Evolutionary conservation across 2,329 filamentous ascomycete species (phyloP), one percentile per base, ranked within the genome.

Genomic region (Colletotrichum melonis): DNA sequence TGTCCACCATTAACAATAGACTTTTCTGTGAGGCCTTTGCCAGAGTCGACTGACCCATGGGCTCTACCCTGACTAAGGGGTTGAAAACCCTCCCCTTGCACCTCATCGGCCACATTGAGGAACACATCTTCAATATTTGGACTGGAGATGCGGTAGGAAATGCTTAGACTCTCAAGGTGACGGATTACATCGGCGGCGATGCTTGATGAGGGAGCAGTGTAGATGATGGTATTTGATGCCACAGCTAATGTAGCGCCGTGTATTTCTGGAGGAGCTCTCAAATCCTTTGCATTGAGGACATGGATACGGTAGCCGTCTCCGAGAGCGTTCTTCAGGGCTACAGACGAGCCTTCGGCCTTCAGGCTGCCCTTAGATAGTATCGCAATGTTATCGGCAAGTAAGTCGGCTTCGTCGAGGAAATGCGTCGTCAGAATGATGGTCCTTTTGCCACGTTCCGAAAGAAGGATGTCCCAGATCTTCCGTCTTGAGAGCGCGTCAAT

Each of bases 91-190:
- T 77, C 60, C 81, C 82, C 75, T 92, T 89, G 4, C 71, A 95
- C 89, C 81, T 98, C 95, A 78, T 96, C 94, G 0, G 95, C 94
- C 49, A 98, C 88, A 76, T 94, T 92, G 30, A 98, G 84, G 81
- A 98, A 98, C 0, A 98, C 95, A 76, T 98, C 95, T 80, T 98
- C 95, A 49, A 98, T 95, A 0, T 94, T 97, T 1, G 95, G 95
- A 0, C 95, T 95, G 19, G 93, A 93, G 76, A 98, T 93, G 67
- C 95, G 92, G 80, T 97, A 98, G 69, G 97, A 93, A 46, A 97
- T 88, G 0, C 91, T 90, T 1, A 87, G 85, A 0, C 86, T 82
- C 80, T 97, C 93, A 1, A 98, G 86, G 6, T 87, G 81, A 55
- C 88, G 87, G 74, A 97, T 93, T 56, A 96, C 92, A 1, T 87